Conservation (phyloP, 129 eudicot species). For the Chrysanthemum seticuspe region DNA sequence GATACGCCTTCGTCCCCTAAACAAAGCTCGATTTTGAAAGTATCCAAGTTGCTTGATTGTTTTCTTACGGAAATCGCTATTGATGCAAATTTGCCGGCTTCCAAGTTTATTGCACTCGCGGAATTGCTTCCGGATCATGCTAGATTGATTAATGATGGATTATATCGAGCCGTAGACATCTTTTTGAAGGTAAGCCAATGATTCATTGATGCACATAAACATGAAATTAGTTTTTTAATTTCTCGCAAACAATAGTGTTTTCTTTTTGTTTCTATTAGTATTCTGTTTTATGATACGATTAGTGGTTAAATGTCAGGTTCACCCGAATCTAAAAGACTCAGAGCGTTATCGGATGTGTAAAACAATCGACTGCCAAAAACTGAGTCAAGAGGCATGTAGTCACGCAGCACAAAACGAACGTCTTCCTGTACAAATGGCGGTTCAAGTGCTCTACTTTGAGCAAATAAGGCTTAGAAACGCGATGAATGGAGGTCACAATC, state of each 20-base stretch:
- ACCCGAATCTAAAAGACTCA: slow-evolving; percentile 83
- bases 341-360: slow-evolving; percentile 92
- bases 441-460: slow-evolving; percentile 94
- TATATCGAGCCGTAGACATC: slow-evolving; percentile 92
- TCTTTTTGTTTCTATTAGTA: neutral
- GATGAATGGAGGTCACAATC: slow-evolving; percentile 83
- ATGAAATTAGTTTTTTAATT: neutral
- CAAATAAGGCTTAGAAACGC: slow-evolving; percentile 93
- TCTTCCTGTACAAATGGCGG: slow-evolving; percentile 96
- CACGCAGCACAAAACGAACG: slow-evolving; percentile 98
- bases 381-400: slow-evolving; percentile 98
- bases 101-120: slow-evolving; percentile 72
- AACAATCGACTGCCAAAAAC: slow-evolving; percentile 86
- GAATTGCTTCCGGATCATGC: slow-evolving; percentile 97
- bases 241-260: neutral
- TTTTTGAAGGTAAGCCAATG: slow-evolving; percentile 68
- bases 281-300: neutral
- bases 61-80: slow-evolving; percentile 89
- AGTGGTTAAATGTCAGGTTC: slow-evolving; percentile 53
- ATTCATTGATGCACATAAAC: neutral
- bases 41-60: slow-evolving; percentile 79
- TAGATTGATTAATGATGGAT: slow-evolving; percentile 74
- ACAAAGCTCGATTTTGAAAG: slow-evolving; percentile 86
- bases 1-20: slow-evolving; percentile 92
- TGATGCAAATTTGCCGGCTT: slow-evolving; percentile 62